A percentile compares a stretch with the other conserved stretches of the same genome.
phyloP scores from a whole-genome alignment of 129 eudicot species.

The Centella asiatica region DNA sequence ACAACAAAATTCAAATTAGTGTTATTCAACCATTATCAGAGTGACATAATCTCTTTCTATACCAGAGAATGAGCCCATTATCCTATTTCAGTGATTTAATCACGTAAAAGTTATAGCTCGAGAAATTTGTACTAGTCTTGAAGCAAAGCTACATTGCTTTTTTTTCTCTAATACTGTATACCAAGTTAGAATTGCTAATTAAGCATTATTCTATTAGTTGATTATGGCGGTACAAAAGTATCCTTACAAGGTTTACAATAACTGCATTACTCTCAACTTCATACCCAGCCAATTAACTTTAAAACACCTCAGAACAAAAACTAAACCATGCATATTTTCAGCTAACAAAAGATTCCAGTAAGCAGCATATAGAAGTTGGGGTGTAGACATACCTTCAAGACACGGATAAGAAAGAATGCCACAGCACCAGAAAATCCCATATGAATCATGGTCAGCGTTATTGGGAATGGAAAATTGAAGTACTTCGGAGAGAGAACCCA shows the following conservation, averaged over 20 bases:
- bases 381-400: slow-evolving; percentile 44
- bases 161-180: too few relatives aligned
- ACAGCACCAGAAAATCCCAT: slow-evolving; percentile 71
- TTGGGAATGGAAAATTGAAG: slow-evolving; percentile 68
- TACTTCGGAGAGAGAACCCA: slow-evolving; percentile 82
- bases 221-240: too few relatives aligned
- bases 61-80: too few relatives aligned
- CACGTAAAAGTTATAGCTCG: too few relatives aligned
- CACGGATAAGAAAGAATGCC: slow-evolving; percentile 59
- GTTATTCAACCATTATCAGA: too few relatives aligned
- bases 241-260: background rate
- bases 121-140: too few relatives aligned
- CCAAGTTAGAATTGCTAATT: too few relatives aligned
- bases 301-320: background rate
- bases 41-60: too few relatives aligned
- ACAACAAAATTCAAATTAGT: too few relatives aligned
- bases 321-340: background rate
- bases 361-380: background rate
- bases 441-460: slow-evolving; percentile 74
- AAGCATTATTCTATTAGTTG: too few relatives aligned
- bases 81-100: too few relatives aligned
- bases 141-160: too few relatives aligned
- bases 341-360: background rate
- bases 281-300: background rate
- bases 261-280: background rate